Evolutionary conservation across 805 yeast species (phyloP).

Genomic region (Danielozyma ontarioensis): DNA sequence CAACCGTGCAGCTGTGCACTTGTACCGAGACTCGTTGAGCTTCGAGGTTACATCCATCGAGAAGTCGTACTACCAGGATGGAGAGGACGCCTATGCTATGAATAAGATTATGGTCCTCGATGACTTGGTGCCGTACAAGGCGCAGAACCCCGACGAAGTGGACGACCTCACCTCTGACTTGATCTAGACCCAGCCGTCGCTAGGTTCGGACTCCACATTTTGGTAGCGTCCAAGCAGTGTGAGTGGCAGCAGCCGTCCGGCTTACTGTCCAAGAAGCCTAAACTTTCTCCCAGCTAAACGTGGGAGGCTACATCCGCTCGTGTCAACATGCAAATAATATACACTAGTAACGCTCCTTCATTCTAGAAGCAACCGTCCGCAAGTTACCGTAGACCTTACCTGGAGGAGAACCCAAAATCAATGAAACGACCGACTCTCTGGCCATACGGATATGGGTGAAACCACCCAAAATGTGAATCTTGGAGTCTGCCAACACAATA

Average conservation of each 20-base stretch:
- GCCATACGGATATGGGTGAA: slow-evolving; percentile 97
- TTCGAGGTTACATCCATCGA: slow-evolving; percentile 83
- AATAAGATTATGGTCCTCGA: slow-evolving; percentile 59
- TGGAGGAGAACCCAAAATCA: slow-evolving; percentile 96
- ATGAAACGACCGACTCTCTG: slow-evolving; percentile 91
- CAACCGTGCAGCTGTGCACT: slow-evolving; percentile 88
- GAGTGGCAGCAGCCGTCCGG: no score
- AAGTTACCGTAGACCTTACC: slow-evolving; percentile 97
- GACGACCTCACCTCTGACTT: slow-evolving; percentile 26
- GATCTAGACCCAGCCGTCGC: no score
- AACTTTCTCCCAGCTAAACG: no score
- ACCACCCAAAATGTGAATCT: slow-evolving; percentile 95
- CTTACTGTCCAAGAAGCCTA: no score
- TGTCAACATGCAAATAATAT: no score
- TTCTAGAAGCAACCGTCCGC: slow-evolving; percentile 93
- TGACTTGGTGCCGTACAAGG: slow-evolving; percentile 54
- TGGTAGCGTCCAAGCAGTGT: no score
- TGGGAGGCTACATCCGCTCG: no score
- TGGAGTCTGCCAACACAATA: slow-evolving; percentile 94
- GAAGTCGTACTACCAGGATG: slow-evolving; percentile 89
- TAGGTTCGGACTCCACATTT: no score
- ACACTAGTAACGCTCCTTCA: slow-evolving; percentile 84
- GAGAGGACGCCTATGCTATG: slow-evolving; percentile 98
- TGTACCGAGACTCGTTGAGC: slow-evolving; percentile 77
- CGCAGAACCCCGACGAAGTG: slow-evolving; percentile 41